These are phyloP conservation scores for Diaporthe humulicola DNA, from an alignment of 2,329 filamentous ascomycete genomes.

Conservation along the genomic window DNA sequence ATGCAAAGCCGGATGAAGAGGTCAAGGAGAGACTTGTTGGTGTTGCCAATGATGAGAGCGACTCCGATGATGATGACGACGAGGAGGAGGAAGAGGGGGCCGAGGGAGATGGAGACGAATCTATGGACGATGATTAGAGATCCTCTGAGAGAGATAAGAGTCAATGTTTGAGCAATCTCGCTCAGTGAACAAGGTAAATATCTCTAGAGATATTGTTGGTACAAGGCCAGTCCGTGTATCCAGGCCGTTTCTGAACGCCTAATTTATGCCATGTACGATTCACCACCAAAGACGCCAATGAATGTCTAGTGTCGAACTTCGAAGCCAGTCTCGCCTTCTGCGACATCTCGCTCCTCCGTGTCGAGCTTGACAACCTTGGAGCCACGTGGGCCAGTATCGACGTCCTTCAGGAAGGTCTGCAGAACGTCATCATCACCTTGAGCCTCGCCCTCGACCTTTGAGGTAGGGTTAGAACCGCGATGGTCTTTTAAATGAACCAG, in stretches of 20 bases:
- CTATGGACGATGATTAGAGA: slow-evolving; percentile 70
- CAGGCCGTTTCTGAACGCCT: slow-evolving; percentile 22
- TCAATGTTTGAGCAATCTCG: background rate
- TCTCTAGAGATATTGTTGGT: slow-evolving; percentile 8
- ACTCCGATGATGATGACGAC: slow-evolving; percentile 73
- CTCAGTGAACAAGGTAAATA: background rate
- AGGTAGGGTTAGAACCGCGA: background rate
- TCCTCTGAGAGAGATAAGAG: background rate
- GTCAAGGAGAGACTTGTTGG: slow-evolving; percentile 84
- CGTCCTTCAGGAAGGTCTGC: slow-evolving; percentile 77
- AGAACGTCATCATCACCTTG: slow-evolving; percentile 79
- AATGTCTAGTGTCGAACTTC: slow-evolving; percentile 58
- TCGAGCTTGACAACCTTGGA: slow-evolving; percentile 83
- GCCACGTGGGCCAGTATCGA: slow-evolving; percentile 80
- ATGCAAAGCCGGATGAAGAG: slow-evolving; percentile 67
- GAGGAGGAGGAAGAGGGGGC: slow-evolving; percentile 61
- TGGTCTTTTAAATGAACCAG: too few species aligned
- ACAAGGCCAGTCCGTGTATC: slow-evolving; percentile 16
- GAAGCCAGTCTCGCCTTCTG: slow-evolving; percentile 79
- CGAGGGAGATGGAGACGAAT: slow-evolving; percentile 56
- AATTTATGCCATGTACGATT: background rate
- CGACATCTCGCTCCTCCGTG: slow-evolving; percentile 73
- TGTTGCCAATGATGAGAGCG: slow-evolving; percentile 76
- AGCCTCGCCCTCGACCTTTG: slow-evolving; percentile 88
- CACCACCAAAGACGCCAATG: background rate